Evolutionary conservation across 1,284 basidiomycete species (phyloP).

Genomic region (Microbotryomycetes sp.): DNA sequence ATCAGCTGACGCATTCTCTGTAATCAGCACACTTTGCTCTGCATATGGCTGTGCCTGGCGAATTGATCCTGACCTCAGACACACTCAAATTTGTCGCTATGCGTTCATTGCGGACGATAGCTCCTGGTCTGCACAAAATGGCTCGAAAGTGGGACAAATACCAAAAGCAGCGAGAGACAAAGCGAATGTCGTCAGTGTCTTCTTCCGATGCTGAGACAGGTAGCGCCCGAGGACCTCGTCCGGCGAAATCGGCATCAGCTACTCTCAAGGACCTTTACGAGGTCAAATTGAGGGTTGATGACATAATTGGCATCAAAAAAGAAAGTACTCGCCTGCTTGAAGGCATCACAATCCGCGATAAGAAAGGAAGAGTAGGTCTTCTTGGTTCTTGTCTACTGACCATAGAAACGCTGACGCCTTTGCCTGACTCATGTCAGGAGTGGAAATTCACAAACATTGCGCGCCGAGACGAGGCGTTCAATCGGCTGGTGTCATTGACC

Average conservation of each 20-base stretch:
- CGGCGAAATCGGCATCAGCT: not conserved
- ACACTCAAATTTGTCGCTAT: constrained; percentile 13
- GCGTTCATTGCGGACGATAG: constrained; percentile 9
- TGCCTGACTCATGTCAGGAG: not conserved
- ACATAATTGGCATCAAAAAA: constrained; percentile 17
- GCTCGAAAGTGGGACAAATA: not conserved
- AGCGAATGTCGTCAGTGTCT: not conserved
- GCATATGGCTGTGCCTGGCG: constrained; percentile 17
- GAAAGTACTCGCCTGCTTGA: constrained; percentile 7
- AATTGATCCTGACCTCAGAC: constrained; percentile 11
- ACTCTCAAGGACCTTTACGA: constrained; percentile 1
- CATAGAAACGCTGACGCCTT: not conserved
- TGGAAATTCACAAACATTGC: constrained; percentile 18
- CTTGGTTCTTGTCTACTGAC: too few relatives aligned
- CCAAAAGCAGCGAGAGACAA: not conserved
- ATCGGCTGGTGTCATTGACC: not conserved
- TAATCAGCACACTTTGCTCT: constrained; percentile 22
- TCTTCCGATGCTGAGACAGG: not conserved
- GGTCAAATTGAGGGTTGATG: constrained; percentile 5
- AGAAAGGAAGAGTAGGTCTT: constrained; percentile 17
- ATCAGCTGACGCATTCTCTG: not conserved
- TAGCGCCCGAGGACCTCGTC: too few relatives aligned
- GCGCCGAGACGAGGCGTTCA: constrained; percentile 23
- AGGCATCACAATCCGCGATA: constrained; percentile 8
- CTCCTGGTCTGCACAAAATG: constrained; percentile 2